These are phyloP conservation scores for Sphagnum contortum DNA, from an alignment of 225 moss, liverwort and hornwort genomes.

Conservation along the genomic window DNA sequence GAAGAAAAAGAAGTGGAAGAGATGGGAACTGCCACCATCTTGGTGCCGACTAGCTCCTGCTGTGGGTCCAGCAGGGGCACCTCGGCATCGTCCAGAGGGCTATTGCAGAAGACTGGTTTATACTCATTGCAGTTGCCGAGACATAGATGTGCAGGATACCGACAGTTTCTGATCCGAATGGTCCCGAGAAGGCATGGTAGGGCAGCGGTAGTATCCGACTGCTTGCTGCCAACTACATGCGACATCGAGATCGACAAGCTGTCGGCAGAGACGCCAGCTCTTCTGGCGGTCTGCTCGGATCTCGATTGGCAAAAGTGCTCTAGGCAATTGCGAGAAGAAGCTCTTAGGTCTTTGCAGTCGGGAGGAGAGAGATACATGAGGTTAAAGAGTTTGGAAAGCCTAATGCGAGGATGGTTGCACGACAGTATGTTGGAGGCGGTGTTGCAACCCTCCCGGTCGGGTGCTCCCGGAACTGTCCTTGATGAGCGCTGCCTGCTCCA, in stretches of 20 bases:
- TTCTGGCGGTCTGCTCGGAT: constrained; percentile 67
- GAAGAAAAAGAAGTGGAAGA: too few relatives aligned
- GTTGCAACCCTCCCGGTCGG: constrained; percentile 17
- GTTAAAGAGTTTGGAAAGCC: constrained; percentile 25
- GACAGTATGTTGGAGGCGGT: constrained; percentile 40
- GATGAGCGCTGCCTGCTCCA: constrained; percentile 23
- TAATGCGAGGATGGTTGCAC: constrained; percentile 41
- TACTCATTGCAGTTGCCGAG: too few relatives aligned
- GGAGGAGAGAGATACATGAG: constrained; percentile 22
- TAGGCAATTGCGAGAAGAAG: constrained; percentile 61
- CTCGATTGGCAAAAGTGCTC: constrained; percentile 65
- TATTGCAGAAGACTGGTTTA: too few relatives aligned
- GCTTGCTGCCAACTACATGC: constrained; percentile 17
- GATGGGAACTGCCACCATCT: too few relatives aligned
- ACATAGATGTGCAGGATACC: too few relatives aligned
- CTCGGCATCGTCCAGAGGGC: too few relatives aligned
- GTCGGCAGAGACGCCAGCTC: constrained; percentile 45
- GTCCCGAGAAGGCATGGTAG: too few relatives aligned
- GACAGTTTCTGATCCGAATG: too few relatives aligned
- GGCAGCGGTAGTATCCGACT: not conserved
- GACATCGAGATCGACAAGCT: constrained; percentile 33
- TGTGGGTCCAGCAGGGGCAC: too few relatives aligned
- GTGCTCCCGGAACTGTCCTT: constrained; percentile 5
- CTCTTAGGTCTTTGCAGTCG: constrained; percentile 29
- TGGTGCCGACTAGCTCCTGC: too few relatives aligned